phyloP scores from a whole-genome alignment of 2,329 filamentous ascomycete species.

The Aspergillus intermedius region DNA sequence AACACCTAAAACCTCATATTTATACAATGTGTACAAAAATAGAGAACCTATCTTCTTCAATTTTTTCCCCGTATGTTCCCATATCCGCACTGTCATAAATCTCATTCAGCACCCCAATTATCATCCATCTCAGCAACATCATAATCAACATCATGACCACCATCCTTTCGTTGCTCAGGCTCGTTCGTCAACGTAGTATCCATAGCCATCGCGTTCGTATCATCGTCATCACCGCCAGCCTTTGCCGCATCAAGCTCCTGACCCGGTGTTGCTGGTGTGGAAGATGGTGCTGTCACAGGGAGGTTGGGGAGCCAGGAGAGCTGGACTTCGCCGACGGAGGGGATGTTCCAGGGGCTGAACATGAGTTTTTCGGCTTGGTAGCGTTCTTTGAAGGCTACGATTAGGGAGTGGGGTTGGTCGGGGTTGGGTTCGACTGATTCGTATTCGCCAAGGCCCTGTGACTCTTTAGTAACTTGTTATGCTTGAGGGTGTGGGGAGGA shows the following conservation, averaged over 20 bases:
- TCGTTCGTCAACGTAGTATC: slow-evolving; percentile 15
- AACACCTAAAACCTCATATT: too few species aligned
- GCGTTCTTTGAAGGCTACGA: slow-evolving; percentile 44
- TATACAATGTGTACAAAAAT: too few species aligned
- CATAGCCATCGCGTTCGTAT: slow-evolving; percentile 18
- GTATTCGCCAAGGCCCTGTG: slow-evolving; percentile 41
- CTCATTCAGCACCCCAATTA: slow-evolving; percentile 27
- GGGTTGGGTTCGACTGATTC: slow-evolving; percentile 39
- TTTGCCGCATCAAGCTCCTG: slow-evolving; percentile 15
- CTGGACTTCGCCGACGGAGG: slow-evolving; percentile 48
- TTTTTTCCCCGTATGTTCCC: too few species aligned
- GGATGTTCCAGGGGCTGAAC: slow-evolving; percentile 42
- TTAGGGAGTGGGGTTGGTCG: slow-evolving; percentile 32
- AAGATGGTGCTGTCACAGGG: slow-evolving; percentile 15
- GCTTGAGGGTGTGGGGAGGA: background rate
- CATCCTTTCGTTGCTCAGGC: slow-evolving; percentile 15
- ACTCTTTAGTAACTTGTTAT: slow-evolving; percentile 14
- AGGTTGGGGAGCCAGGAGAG: slow-evolving; percentile 48
- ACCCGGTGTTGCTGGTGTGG: slow-evolving; percentile 7
- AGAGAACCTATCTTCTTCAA: too few species aligned
- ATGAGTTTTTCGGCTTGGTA: slow-evolving; percentile 52
- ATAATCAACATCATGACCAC: slow-evolving; percentile 41
- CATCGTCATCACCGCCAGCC: slow-evolving; percentile 19
- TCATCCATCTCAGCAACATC: slow-evolving; percentile 47
- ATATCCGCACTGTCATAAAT: too few species aligned